These are phyloP conservation scores for Coniochaeta pulveracea DNA, from an alignment of 2,329 filamentous ascomycete species.

Conservation along the genomic window DNA sequence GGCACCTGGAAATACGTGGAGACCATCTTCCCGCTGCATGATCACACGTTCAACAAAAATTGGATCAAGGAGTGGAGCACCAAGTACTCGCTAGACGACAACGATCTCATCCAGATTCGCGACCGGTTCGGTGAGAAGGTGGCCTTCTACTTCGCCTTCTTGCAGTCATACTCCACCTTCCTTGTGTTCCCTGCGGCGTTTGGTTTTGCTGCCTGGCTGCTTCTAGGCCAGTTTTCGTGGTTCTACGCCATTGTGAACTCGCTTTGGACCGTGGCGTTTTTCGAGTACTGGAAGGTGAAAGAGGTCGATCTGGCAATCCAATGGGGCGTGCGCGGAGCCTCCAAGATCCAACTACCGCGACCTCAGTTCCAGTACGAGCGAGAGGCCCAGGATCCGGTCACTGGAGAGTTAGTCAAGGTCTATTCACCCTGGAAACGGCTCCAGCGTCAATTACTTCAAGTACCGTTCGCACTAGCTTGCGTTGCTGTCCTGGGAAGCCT, in stretches of 20 bases:
- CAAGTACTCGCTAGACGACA: conserved; percentile 54
- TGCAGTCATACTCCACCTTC: conserved; percentile 82
- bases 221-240: conserved; percentile 77
- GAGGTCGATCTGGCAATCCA: conserved; percentile 76
- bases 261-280: conserved; percentile 81
- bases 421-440: conserved; percentile 70
- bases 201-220: conserved; percentile 65
- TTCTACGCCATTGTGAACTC: conserved; percentile 69
- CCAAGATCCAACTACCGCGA: conserved; percentile 66
- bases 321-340: conserved; percentile 83
- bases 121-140: conserved; percentile 73
- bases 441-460: conserved; percentile 64
- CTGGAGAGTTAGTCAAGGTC: conserved; percentile 64
- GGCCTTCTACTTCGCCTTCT: conserved; percentile 91
- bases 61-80: conserved; percentile 68
- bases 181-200: conserved; percentile 71
- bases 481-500: conserved; percentile 63
- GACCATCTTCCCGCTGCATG: conserved; percentile 69
- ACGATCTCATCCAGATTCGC: conserved; percentile 63
- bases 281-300: conserved; percentile 94
- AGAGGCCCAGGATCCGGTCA: conserved; percentile 66
- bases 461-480: conserved; percentile 75
- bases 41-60: conserved; percentile 61
- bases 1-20: conserved; percentile 64
- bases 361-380: conserved; percentile 71